Evolutionary conservation across 495 filamentous ascomycete genomes (phyloP).

Genomic region (Xylaria sp.): DNA sequence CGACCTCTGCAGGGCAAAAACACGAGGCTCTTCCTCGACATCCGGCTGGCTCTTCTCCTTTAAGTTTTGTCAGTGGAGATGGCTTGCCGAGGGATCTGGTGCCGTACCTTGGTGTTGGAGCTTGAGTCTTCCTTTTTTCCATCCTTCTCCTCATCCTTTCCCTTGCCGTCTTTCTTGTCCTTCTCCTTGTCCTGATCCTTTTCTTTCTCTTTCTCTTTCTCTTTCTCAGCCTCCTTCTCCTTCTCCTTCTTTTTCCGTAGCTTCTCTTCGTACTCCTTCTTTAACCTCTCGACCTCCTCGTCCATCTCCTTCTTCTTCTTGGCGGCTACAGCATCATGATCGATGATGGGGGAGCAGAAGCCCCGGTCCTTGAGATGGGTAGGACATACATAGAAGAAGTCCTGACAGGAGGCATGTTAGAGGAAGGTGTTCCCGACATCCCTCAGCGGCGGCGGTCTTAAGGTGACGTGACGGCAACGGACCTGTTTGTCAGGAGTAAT

Average conservation of each 20-base stretch:
- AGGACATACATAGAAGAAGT: conserved; percentile 92
- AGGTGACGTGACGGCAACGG: conserved; percentile 30
- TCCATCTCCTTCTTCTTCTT: conserved; percentile 73
- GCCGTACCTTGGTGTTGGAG: conserved; percentile 30
- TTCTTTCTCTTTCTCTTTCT: conserved; percentile 62
- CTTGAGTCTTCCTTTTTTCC: conserved; percentile 38
- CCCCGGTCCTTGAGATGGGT: conserved; percentile 82
- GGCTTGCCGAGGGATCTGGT: conserved; percentile 35
- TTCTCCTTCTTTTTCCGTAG: conserved; percentile 71
- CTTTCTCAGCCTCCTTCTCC: conserved; percentile 51
- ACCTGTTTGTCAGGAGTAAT: conserved; percentile 93
- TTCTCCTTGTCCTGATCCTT: conserved; percentile 50
- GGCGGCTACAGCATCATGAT: conserved; percentile 74
- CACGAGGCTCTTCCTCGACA: conserved; percentile 68
- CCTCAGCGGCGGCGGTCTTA: not conserved
- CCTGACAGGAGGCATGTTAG: conserved; percentile 57
- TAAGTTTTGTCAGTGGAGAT: conserved; percentile 49
- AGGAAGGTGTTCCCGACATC: conserved; percentile 14
- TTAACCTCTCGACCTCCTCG: conserved; percentile 74
- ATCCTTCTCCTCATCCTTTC: conserved; percentile 49
- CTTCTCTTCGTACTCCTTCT: conserved; percentile 80
- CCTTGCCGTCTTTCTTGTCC: conserved; percentile 48
- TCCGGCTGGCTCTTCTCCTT: conserved; percentile 59
- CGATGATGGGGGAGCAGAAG: conserved; percentile 81
- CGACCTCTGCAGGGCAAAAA: conserved; percentile 88